Evolutionary conservation across 495 filamentous ascomycete species (phyloP).

Genomic region (Xylaria castorea): DNA sequence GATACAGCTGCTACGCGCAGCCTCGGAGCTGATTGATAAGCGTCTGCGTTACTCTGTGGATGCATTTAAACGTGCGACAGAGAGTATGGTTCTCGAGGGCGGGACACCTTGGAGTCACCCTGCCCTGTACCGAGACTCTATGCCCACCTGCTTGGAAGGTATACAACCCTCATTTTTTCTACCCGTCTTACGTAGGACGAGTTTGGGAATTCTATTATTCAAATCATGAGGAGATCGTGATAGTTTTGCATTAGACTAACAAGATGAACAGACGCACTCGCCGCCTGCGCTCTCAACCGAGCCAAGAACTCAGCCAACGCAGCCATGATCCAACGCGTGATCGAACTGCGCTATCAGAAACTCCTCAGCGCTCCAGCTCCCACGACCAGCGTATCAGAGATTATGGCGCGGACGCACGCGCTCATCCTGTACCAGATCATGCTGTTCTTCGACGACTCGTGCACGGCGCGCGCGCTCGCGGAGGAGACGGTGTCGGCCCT

Average conservation of each 20-base stretch:
- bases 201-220: not conserved
- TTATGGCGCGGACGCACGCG: constrained; percentile 51
- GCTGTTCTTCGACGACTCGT: constrained; percentile 57
- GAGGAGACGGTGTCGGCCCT: constrained; percentile 49
- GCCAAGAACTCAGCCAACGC: constrained; percentile 54
- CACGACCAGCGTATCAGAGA: constrained; percentile 25
- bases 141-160: constrained; percentile 60
- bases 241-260: not conserved
- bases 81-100: constrained; percentile 55
- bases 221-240: not conserved
- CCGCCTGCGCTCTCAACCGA: constrained; percentile 57
- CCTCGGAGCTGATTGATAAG: constrained; percentile 36
- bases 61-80: constrained; percentile 47
- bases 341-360: constrained; percentile 47
- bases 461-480: constrained; percentile 46
- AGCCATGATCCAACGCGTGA: constrained; percentile 49
- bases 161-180: constrained; percentile 11
- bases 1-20: constrained; percentile 6
- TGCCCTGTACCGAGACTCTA: constrained; percentile 51
- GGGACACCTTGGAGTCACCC: constrained; percentile 59
- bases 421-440: constrained; percentile 62
- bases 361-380: constrained; percentile 47
- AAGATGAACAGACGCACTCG: constrained; percentile 50
- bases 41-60: constrained; percentile 56
- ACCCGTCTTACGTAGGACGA: not conserved